Evolutionary conservation across 75 land plant species (phyloP).

Genomic region (Sequoiadendron giganteum): DNA sequence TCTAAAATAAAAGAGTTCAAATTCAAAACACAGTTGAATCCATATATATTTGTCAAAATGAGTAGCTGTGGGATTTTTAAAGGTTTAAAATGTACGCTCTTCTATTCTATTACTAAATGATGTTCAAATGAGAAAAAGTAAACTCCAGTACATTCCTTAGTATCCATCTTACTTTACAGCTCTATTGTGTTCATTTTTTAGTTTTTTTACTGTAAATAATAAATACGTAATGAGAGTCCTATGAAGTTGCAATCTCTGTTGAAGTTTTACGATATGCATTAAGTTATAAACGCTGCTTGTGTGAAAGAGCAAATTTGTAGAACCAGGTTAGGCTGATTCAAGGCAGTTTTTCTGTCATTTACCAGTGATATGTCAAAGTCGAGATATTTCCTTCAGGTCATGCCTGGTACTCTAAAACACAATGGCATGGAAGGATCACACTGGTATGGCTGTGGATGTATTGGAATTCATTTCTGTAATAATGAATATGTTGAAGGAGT

Average conservation of each 20-base stretch:
- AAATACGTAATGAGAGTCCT: neutral
- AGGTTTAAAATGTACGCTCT: neutral
- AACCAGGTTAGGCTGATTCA: neutral
- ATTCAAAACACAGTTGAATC: neutral
- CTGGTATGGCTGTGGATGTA: neutral
- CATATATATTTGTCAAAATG: neutral
- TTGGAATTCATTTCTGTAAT: neutral
- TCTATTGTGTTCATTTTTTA: neutral
- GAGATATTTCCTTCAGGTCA: neutral
- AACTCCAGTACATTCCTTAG: neutral
- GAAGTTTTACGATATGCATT: neutral
- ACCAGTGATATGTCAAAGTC: neutral
- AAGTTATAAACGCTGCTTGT: neutral
- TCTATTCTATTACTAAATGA: neutral
- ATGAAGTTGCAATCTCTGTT: neutral
- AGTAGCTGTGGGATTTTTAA: neutral
- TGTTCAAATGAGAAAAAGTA: neutral
- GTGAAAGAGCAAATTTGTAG: neutral
- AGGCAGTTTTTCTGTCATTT: neutral
- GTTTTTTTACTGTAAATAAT: neutral
- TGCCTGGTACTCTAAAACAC: neutral
- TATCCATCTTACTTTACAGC: neutral
- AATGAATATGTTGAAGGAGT: neutral
- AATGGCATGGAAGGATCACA: neutral
- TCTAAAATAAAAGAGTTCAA: neutral